Percentiles rank a stretch among this genome's conserved stretches.
These are phyloP conservation scores for Diphasiastrum complanatum DNA, from an alignment of 83 land plant genomes.

Conservation along the genomic window DNA sequence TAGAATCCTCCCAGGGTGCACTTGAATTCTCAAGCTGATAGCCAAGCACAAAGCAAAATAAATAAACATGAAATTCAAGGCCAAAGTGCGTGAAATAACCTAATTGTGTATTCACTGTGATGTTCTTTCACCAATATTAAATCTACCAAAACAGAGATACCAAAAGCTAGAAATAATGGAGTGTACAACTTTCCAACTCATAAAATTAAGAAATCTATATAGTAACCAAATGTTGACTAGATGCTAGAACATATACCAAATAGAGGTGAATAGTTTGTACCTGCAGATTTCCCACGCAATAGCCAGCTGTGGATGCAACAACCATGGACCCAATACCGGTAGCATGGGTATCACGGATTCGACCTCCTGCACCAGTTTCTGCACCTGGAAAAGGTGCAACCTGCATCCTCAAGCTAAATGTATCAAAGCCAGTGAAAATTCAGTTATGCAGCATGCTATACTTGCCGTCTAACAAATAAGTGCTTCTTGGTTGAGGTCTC, in stretches of 20 bases:
- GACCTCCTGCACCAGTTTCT: constrained; percentile 94
- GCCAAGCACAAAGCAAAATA: neutral
- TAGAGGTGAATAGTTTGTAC: constrained; percentile 6
- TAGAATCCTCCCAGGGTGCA: constrained; percentile 86
- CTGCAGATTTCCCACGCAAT: constrained; percentile 89
- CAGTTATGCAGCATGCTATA: too few species aligned
- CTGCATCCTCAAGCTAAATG: constrained; percentile 8
- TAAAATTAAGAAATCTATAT: too few species aligned
- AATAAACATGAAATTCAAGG: neutral
- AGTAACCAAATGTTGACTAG: too few species aligned
- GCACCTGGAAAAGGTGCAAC: constrained; percentile 98
- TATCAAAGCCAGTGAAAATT: neutral
- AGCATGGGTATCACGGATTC: constrained; percentile 95
- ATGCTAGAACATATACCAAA: too few species aligned
- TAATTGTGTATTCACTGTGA: too few species aligned
- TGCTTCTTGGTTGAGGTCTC: too few species aligned
- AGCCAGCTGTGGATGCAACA: constrained; percentile 92
- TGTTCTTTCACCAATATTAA: too few species aligned
- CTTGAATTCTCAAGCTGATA: constrained; percentile 61
- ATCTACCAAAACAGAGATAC: too few species aligned
- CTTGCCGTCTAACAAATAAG: too few species aligned
- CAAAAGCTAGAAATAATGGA: too few species aligned
- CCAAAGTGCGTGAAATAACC: neutral
- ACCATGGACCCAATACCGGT: constrained; percentile 91
- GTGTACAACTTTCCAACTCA: too few species aligned